A percentile compares a stretch with the other conserved stretches of the same genome.
Evolutionary conservation across 2,329 filamentous ascomycete genomes (phyloP).

Genomic region (Beauveria asiatica): DNA sequence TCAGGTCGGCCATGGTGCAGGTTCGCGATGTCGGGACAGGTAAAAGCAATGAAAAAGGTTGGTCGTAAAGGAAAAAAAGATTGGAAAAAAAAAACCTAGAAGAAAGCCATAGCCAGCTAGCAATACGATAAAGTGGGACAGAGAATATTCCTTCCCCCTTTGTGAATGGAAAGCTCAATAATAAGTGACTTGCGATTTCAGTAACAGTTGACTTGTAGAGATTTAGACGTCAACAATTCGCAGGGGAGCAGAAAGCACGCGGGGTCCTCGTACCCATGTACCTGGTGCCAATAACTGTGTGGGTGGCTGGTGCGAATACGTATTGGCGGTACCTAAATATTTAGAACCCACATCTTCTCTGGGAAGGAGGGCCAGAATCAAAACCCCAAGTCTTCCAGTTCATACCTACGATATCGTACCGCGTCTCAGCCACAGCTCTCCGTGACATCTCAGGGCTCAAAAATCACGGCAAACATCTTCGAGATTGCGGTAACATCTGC

Average conservation of each 20-base stretch:
- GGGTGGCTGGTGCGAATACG: background rate
- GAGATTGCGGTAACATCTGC: background rate
- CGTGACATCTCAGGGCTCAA: too few species aligned
- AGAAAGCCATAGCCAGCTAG: background rate
- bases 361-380: background rate
- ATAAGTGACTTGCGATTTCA: background rate
- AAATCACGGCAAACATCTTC: too few species aligned
- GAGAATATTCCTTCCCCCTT: background rate
- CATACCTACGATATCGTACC: background rate
- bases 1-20: constrained; percentile 24
- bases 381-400: background rate
- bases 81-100: background rate
- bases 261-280: constrained; percentile 2
- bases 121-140: background rate
- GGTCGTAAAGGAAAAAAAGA: constrained; percentile 9
- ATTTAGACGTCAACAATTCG: background rate
- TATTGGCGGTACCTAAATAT: background rate
- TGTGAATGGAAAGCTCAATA: background rate
- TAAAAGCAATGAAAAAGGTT: background rate
- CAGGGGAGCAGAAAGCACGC: background rate
- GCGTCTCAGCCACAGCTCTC: background rate
- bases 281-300: constrained; percentile 5
- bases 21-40: background rate
- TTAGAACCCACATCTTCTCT: background rate
- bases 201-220: background rate